Percentiles rank a stretch among this genome's conserved stretches.
Conservation (phyloP, 768 basidiomycete species). For the Boletus coccyginus region DNA sequence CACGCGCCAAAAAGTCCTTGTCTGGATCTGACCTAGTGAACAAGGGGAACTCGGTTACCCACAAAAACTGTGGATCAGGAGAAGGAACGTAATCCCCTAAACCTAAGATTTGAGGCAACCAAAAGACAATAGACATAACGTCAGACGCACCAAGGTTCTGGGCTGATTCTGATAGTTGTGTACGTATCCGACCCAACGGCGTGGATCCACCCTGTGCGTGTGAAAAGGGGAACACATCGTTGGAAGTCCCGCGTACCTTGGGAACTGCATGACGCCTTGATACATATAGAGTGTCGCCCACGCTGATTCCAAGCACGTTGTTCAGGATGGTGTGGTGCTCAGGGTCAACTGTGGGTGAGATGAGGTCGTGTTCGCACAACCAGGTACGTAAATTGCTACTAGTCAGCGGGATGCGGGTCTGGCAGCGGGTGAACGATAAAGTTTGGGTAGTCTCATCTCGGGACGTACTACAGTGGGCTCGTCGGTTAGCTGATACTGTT, state of each 20-base stretch:
- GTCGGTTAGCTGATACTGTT: slow-evolving; percentile 12
- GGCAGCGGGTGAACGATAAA: slow-evolving; percentile 10
- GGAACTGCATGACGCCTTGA: slow-evolving; percentile 47
- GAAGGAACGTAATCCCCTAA: slow-evolving; percentile 58
- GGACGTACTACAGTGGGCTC: slow-evolving; percentile 29
- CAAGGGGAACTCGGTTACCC: slow-evolving; percentile 95
- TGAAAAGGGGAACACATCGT: slow-evolving; percentile 17
- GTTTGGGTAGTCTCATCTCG: background rate
- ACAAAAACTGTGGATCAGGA: slow-evolving; percentile 75
- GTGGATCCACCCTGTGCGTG: slow-evolving; percentile 79
- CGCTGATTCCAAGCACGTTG: slow-evolving; percentile 40
- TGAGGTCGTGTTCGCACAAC: slow-evolving; percentile 39
- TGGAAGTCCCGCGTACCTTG: slow-evolving; percentile 42
- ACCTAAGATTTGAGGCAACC: slow-evolving; percentile 11
- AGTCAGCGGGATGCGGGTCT: slow-evolving; percentile 54
- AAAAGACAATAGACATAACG: slow-evolving; percentile 2
- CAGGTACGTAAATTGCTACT: slow-evolving; percentile 44
- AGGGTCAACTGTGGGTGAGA: slow-evolving; percentile 23
- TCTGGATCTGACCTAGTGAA: slow-evolving; percentile 86
- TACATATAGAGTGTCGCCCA: slow-evolving; percentile 60
- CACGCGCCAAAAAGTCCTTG: slow-evolving; percentile 81
- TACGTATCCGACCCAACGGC: slow-evolving; percentile 66
- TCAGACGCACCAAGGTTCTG: slow-evolving; percentile 53
- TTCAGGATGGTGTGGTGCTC: slow-evolving; percentile 36
- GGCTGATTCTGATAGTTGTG: slow-evolving; percentile 64